Conservation (phyloP, 2,329 filamentous ascomycete species). For the Chaetomiaceae sp. region DNA sequence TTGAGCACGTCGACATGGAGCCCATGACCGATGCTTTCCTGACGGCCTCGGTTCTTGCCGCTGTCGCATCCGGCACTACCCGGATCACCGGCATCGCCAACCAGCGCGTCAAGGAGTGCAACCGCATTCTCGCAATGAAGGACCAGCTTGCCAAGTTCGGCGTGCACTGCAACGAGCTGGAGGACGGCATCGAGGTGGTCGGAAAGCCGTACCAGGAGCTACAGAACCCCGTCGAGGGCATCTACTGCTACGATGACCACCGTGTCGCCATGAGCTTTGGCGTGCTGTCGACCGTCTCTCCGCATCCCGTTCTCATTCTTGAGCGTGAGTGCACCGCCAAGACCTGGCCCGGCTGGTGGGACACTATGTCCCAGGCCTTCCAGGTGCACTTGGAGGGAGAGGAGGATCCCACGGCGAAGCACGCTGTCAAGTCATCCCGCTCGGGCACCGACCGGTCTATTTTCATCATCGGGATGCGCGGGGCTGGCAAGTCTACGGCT, state of each 20-base stretch:
- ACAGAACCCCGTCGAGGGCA: constrained; percentile 55
- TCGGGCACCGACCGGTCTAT: constrained; percentile 59
- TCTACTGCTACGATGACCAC: constrained; percentile 96
- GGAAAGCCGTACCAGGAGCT: constrained; percentile 49
- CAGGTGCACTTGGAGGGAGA: constrained; percentile 70
- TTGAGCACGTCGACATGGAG: constrained; percentile 92
- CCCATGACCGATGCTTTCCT: constrained; percentile 99
- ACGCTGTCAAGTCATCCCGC: constrained; percentile 31
- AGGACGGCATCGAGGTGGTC: constrained; percentile 82
- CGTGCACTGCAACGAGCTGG: constrained; percentile 77
- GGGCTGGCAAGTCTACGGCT: constrained; percentile 92
- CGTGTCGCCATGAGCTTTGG: constrained; percentile 98
- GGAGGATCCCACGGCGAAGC: constrained; percentile 43
- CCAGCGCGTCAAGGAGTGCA: constrained; percentile 96
- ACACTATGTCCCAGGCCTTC: constrained; percentile 75
- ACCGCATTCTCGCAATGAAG: constrained; percentile 93
- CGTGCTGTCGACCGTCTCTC: constrained; percentile 71
- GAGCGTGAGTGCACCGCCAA: constrained; percentile 94
- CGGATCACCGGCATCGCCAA: constrained; percentile 93
- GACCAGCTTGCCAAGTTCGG: constrained; percentile 92
- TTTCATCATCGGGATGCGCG: constrained; percentile 95
- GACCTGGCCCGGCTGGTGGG: constrained; percentile 99
- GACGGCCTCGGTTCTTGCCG: constrained; percentile 87
- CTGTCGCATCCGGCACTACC: constrained; percentile 78
- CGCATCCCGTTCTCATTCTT: constrained; percentile 68